phyloP scores from a whole-genome alignment of 768 basidiomycete species.

The Leccinum sublutescens region DNA sequence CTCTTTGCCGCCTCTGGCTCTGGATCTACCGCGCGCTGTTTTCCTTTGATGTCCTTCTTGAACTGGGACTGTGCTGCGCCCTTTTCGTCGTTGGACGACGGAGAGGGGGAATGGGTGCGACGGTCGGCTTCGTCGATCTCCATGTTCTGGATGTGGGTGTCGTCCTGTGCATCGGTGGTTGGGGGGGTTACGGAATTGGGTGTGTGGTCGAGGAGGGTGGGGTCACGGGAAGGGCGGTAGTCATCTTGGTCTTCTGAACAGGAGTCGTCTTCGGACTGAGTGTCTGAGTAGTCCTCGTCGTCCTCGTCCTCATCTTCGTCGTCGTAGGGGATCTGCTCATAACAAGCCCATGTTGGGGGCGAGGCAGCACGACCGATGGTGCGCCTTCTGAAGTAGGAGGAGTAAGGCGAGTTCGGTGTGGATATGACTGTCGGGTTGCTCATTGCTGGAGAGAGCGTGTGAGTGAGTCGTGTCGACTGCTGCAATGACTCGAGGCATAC shows the following conservation, averaged over 20 bases:
- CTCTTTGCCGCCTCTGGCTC: conserved; percentile 52
- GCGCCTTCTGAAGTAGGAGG: conserved; percentile 55
- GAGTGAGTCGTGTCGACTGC: not conserved
- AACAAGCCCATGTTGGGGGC: conserved; percentile 87
- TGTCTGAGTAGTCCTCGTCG: conserved; percentile 55
- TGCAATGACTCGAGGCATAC: not conserved
- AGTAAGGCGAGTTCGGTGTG: conserved; percentile 23
- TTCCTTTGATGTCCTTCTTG: conserved; percentile 71
- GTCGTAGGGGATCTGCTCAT: conserved; percentile 81
- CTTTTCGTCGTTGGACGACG: conserved; percentile 31
- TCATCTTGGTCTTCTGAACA: conserved; percentile 78
- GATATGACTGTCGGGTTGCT: conserved; percentile 27
- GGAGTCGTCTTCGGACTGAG: conserved; percentile 51
- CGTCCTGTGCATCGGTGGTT: conserved; percentile 34
- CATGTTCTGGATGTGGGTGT: conserved; percentile 52
- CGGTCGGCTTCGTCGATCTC: conserved; percentile 46
- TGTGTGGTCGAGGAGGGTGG: conserved; percentile 29
- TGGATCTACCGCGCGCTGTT: conserved; percentile 74
- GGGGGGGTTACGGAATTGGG: conserved; percentile 16
- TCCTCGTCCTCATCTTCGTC: conserved; percentile 57
- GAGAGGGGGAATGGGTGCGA: conserved; percentile 5
- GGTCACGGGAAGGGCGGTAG: conserved; percentile 38
- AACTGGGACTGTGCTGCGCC: conserved; percentile 39
- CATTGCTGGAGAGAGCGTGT: conserved; percentile 3
- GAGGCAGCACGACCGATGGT: conserved; percentile 78